These are phyloP conservation scores for Chlorella variabilis DNA, from an alignment of 163 green algal species.

Conservation along the genomic window DNA sequence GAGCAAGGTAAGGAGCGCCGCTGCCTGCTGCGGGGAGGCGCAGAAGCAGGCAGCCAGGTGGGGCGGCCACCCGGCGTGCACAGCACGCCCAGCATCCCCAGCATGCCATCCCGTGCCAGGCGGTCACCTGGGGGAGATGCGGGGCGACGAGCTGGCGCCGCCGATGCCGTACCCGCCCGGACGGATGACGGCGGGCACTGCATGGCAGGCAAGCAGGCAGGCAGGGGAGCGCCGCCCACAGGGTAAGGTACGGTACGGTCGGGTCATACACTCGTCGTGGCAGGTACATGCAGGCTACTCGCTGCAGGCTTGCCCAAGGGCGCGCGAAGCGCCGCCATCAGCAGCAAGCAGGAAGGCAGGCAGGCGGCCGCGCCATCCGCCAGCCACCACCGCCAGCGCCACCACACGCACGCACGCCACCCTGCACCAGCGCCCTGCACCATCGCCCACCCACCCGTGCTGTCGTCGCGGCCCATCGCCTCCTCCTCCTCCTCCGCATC, in stretches of 20 bases:
- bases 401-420: no score
- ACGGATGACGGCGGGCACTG: slow-evolving; percentile 48
- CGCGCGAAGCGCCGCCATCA: neutral
- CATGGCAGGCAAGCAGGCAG: neutral
- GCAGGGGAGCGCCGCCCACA: neutral
- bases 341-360: neutral
- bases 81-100: no score
- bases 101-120: no score
- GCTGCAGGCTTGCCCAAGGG: no score
- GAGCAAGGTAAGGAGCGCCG: no score
- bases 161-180: slow-evolving; percentile 35
- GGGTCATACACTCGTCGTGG: no score
- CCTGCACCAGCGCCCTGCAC: neutral
- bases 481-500: slow-evolving; percentile 40
- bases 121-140: slow-evolving; percentile 5
- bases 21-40: no score
- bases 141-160: neutral
- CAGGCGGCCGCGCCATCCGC: neutral
- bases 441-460: neutral
- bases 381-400: neutral
- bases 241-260: no score
- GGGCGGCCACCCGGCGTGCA: no score
- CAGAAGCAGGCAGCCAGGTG: neutral
- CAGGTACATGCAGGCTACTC: no score
- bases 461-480: neutral